A percentile compares a stretch with the other conserved stretches of the same genome.
phyloP scores from a whole-genome alignment of 257 asterid species.

The Solanum pennellii region DNA sequence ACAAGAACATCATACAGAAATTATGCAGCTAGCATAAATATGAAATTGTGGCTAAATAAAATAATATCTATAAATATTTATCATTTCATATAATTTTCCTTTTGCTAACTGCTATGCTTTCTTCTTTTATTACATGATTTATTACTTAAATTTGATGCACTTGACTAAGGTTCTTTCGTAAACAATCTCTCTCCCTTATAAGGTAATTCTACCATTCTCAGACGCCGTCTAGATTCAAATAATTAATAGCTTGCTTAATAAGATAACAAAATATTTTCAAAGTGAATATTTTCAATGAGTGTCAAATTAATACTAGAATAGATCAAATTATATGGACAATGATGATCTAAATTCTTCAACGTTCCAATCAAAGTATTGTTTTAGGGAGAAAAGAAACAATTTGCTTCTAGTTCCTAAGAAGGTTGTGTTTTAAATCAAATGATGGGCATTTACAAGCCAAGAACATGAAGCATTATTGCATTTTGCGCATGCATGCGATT shows the following conservation, averaged over 20 bases:
- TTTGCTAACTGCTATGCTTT: not conserved
- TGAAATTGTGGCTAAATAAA: not conserved
- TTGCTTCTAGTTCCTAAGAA: not conserved
- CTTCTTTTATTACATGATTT: no score
- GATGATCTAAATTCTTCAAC: not conserved
- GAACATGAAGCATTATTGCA: conserved; percentile 87
- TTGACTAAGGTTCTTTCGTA: not conserved
- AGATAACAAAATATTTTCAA: not conserved
- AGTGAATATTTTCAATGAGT: not conserved
- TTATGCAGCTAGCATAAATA: no score
- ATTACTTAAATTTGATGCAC: no score
- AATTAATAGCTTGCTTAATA: not conserved
- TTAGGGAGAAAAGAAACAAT: not conserved
- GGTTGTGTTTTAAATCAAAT: not conserved
- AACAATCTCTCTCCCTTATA: not conserved
- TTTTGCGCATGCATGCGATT: conserved; percentile 95
- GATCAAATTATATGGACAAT: not conserved
- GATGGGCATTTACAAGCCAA: conserved; percentile 37
- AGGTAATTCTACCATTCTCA: not conserved
- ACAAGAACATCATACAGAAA: no score
- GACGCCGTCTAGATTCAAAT: not conserved
- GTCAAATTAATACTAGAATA: not conserved
- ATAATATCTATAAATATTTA: no score
- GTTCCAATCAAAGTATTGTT: not conserved
- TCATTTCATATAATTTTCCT: no score